Evolutionary conservation across 805 yeast genomes (phyloP).

Genomic region (Wickerhamomyces mucosus): DNA sequence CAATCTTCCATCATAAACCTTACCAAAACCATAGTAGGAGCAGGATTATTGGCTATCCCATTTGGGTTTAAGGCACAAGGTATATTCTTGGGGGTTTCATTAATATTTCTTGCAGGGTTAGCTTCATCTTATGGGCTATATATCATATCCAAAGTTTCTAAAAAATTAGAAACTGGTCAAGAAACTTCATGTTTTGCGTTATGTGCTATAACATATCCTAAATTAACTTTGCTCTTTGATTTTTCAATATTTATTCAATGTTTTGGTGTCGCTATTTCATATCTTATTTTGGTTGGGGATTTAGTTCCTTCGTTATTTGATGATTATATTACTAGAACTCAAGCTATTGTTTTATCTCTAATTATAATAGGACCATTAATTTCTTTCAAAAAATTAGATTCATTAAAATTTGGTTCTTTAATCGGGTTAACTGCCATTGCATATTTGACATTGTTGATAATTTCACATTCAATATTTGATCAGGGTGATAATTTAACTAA

Average conservation of each 20-base stretch:
- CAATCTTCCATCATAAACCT: slow-evolving; percentile 55
- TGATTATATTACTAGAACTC: slow-evolving; percentile 22
- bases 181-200: slow-evolving; percentile 61
- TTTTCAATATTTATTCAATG: slow-evolving; percentile 68
- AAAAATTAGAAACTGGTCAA: slow-evolving; percentile 34
- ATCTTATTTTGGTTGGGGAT: slow-evolving; percentile 69
- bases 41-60: slow-evolving; percentile 72
- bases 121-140: slow-evolving; percentile 63
- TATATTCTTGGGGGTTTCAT: slow-evolving; percentile 41
- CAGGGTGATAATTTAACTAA: slow-evolving; percentile 38
- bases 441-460: slow-evolving; percentile 48
- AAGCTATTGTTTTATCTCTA: slow-evolving; percentile 39
- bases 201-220: slow-evolving; percentile 65
- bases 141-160: slow-evolving; percentile 50
- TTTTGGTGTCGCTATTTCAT: slow-evolving; percentile 68
- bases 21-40: slow-evolving; percentile 72
- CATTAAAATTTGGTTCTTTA: slow-evolving; percentile 61
- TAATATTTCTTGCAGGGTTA: slow-evolving; percentile 52
- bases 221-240: slow-evolving; percentile 61
- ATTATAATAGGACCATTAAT: slow-evolving; percentile 54
- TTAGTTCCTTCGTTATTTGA: slow-evolving; percentile 58
- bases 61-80: slow-evolving; percentile 65
- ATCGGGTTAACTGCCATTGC: slow-evolving; percentile 59
- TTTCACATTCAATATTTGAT: slow-evolving; percentile 36
- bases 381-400: slow-evolving; percentile 52